Evolutionary conservation across 1,139 yeast genomes (phyloP), one percentile per base, ranked within the genome.

Genomic region (Zygosaccharomyces sapae): DNA sequence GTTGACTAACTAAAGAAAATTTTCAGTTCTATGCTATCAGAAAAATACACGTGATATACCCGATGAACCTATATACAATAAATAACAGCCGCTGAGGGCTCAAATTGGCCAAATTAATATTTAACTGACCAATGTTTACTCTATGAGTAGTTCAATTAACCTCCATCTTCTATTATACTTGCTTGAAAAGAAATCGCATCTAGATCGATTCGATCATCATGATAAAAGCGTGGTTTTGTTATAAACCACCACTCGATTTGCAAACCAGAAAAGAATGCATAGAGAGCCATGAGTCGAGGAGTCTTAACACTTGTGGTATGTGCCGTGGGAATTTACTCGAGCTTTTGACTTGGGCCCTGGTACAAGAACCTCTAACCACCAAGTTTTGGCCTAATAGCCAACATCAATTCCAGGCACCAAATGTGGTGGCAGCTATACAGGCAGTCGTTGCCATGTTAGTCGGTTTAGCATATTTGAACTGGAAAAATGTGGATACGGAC

Each of bases 341-440:
- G 96, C 34, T 92, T 92, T 69, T 92, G 33, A 76, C 92, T 1
- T 92, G 98, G 98, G 90, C 96, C 0, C 75, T 87, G 33, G 75
- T 90, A 12, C 97, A 92, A 62, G 98, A 92, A 65, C 81, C 94
- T 44, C 80, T 92, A 55, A 79, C 89, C 27, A 81, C 94, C 3
- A 83, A 83, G 42, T 80, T 87, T 3, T 89, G 89, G 67, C 89
- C 87, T 1, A 70, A 74, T 5, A 77, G 76, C 36, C 68, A 73
- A 16, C 74, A 72, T 38, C 74, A 72, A 46, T 89, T 87, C 70
- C 77, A 81, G 51, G 83, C 89, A 1, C 92, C 97, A 0, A 73
- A 88, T 50, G 74, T 88, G 18, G 79, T 90, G 51, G 88, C 86
- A 57, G 69, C 81, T 16, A 71, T 81, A 2, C 97, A 92, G 68